Percentiles rank a stretch among this genome's conserved stretches.
Conservation (phyloP, 257 asterid species). For the Rehmannia glutinosa region DNA sequence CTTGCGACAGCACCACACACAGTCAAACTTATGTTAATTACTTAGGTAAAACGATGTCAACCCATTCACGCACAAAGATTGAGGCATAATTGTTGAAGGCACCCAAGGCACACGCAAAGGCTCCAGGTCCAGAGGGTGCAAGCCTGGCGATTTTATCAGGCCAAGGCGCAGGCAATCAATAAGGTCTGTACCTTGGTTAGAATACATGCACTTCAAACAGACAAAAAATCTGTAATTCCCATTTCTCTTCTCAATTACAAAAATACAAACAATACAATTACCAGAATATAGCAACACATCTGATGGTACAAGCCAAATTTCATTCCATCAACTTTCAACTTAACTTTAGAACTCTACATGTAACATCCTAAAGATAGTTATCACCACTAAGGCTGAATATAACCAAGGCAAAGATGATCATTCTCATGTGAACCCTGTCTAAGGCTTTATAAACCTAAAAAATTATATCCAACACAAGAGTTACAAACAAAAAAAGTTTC, state of each 20-base stretch:
- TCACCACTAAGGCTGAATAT: background rate
- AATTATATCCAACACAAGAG: background rate
- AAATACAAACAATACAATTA: background rate
- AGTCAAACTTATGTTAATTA: background rate
- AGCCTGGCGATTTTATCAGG: background rate
- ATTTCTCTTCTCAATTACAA: background rate
- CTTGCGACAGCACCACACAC: slow-evolving; percentile 2
- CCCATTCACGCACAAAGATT: background rate
- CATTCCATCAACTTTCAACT: background rate
- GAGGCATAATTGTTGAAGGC: background rate
- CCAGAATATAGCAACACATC: background rate
- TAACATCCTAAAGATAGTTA: slow-evolving; percentile 9
- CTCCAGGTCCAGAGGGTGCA: background rate
- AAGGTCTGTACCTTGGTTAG: background rate
- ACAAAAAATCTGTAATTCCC: background rate
- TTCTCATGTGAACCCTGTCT: slow-evolving; percentile 7
- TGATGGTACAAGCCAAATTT: background rate
- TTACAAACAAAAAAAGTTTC: background rate
- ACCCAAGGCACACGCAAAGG: background rate
- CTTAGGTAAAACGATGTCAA: background rate
- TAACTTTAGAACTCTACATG: background rate
- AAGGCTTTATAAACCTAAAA: background rate
- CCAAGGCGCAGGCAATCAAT: slow-evolving; percentile 4
- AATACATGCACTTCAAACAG: slow-evolving; percentile 1
- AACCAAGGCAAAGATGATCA: background rate